Evolutionary conservation across 495 filamentous ascomycete species (phyloP).

Genomic region (Penicillium flavigenum): DNA sequence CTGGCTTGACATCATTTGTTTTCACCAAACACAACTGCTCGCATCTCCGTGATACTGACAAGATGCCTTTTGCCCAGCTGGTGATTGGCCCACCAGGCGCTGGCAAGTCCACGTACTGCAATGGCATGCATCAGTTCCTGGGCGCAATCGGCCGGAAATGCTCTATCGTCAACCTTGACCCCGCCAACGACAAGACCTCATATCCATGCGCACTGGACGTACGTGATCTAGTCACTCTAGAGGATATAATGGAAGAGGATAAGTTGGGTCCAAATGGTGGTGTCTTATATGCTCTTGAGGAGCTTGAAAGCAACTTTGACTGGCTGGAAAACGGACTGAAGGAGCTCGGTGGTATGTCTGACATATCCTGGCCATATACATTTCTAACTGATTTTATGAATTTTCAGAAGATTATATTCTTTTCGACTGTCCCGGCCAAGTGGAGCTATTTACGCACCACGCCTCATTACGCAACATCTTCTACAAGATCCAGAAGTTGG

Average conservation of each 20-base stretch:
- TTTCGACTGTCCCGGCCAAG: slow-evolving; percentile 96
- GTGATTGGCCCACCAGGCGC: slow-evolving; percentile 90
- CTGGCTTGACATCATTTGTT: slow-evolving; percentile 1
- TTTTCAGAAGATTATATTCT: slow-evolving; percentile 81
- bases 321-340: slow-evolving; percentile 82
- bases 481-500: slow-evolving; percentile 82
- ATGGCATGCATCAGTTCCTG: slow-evolving; percentile 99
- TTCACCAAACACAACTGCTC: neutral
- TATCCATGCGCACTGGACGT: slow-evolving; percentile 84
- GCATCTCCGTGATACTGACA: slow-evolving; percentile 5
- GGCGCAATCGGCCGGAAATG: slow-evolving; percentile 90
- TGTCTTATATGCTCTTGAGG: slow-evolving; percentile 88
- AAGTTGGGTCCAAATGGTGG: slow-evolving; percentile 90
- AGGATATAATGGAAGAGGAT: slow-evolving; percentile 94
- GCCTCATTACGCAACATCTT: slow-evolving; percentile 87
- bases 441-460: slow-evolving; percentile 96
- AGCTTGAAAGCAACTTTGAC: slow-evolving; percentile 87
- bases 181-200: slow-evolving; percentile 76
- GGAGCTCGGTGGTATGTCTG: slow-evolving; percentile 57
- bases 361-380: neutral
- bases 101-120: slow-evolving; percentile 96
- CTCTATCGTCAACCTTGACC: slow-evolving; percentile 94
- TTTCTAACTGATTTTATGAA: slow-evolving; percentile 10
- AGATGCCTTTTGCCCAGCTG: slow-evolving; percentile 69
- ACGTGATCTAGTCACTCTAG: slow-evolving; percentile 79